Base-by-base conservation (phyloP, 495 filamentous ascomycete genomes). In the Annulohypoxylon stygium region DNA sequence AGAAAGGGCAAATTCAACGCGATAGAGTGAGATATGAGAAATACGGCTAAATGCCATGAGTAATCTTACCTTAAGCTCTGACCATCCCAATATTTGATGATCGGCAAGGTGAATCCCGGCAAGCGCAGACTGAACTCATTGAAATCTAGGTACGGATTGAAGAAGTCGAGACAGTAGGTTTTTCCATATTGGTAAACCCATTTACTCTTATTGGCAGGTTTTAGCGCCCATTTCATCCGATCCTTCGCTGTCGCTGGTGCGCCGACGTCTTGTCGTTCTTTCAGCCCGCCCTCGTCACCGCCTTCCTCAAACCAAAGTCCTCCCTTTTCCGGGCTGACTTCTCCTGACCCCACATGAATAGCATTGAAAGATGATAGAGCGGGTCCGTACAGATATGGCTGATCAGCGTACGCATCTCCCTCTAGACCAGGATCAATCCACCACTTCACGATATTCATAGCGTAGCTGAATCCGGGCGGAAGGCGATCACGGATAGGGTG, bases 131-230 rank as follows among this genome's bases (percentile, higher is more conserved):
- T 86, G 75, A 97, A 93, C 65, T 92, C 91, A 85, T 71, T 67
- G 61, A 98, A 97, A 78, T 94, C 92, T 47, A 99, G 77, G 83
- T 95, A 97, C n/a, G 90, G 89, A 76, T 97, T 98, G 74, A 90
- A 96, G 80, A 99, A 98, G 80, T 98, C 95, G 48, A 88, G 86
- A 30, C 84, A 80, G 79, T 97, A 97, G 54, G 86, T 81, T 68
- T 79, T 75, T 2, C 82, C 87, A 55, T 81, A 84, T 73, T 83
- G 81, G 75, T 84, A 89, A 54, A 80, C 71, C 81, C 83, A 86
- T 61, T 78, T 75, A 58, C 82, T 81, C 78, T 89, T 87, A 43
- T 79, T 86, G 0, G 77, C 81, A 14, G 83, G 80, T 37, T 79
- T 81, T 61, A 90, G 76, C 48, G 93, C 94, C 82, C 87, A 88